phyloP scores from a whole-genome alignment of 1,139 yeast species.

The Entelexis paramagnoliae region DNA sequence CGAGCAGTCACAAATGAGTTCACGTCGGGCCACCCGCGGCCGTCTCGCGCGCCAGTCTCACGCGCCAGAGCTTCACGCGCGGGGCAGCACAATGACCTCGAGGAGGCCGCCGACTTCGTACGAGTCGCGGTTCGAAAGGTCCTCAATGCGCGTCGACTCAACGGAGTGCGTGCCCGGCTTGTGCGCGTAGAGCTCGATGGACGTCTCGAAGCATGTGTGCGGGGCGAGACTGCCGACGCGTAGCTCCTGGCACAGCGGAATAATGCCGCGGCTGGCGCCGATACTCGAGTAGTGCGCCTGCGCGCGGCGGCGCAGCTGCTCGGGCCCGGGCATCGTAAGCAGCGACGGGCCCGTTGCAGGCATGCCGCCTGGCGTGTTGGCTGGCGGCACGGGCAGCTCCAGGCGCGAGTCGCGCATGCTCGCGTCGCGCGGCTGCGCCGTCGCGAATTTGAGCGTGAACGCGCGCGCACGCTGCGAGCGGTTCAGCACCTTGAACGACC shows the following conservation, averaged over 20 bases:
- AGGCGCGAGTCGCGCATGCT: background rate
- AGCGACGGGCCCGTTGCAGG: conserved; percentile 9
- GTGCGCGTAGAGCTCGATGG: conserved; percentile 50
- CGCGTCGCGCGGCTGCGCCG: background rate
- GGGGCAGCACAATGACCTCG: conserved; percentile 48
- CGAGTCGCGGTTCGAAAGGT: conserved; percentile 55
- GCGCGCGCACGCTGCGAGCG: conserved; percentile 35
- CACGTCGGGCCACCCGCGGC: too few species aligned
- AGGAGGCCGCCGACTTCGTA: conserved; percentile 61
- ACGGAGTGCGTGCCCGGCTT: conserved; percentile 56
- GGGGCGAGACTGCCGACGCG: conserved; percentile 55
- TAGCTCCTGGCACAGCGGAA: conserved; percentile 56
- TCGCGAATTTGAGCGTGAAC: conserved; percentile 37
- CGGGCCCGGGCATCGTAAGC: conserved; percentile 23
- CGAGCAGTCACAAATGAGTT: too few species aligned
- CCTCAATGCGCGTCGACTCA: conserved; percentile 56
- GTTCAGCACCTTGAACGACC: conserved; percentile 64
- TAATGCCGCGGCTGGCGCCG: conserved; percentile 32
- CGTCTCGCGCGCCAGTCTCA: too few species aligned
- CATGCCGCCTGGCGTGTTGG: too few species aligned
- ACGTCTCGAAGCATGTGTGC: conserved; percentile 54
- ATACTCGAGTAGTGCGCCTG: conserved; percentile 15
- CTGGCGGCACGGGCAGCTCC: too few species aligned
- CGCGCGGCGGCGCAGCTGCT: conserved; percentile 27
- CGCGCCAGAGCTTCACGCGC: background rate